A percentile compares a stretch with the other conserved stretches of the same genome.
These are phyloP conservation scores for Trichoderma sp. DNA, from an alignment of 2,329 filamentous ascomycete genomes.

Conservation along the genomic window DNA sequence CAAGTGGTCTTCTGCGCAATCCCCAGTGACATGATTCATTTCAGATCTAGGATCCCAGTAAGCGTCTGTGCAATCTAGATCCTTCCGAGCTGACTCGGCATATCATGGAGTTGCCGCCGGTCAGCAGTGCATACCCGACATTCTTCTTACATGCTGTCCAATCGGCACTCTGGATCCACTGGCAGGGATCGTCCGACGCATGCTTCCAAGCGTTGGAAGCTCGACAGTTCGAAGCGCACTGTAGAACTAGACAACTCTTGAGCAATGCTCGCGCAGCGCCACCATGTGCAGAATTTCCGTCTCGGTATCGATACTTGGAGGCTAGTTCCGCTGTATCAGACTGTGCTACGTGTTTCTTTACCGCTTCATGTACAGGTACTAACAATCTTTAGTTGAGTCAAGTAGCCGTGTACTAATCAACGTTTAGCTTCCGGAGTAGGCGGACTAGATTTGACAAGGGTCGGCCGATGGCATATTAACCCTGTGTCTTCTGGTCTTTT, in stretches of 20 bases:
- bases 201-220: not conserved
- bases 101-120: not conserved
- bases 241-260: not conserved
- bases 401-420: not conserved
- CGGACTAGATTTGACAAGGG: constrained; percentile 5
- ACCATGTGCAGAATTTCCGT: not conserved
- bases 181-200: not conserved
- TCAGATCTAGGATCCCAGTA: not conserved
- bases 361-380: not conserved
- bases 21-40: not conserved
- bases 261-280: not conserved
- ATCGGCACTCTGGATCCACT: not conserved
- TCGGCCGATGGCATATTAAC: constrained; percentile 5
- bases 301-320: not conserved
- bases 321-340: not conserved
- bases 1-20: not conserved
- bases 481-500: not conserved
- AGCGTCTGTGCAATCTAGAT: not conserved
- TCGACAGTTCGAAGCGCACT: not conserved
- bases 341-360: not conserved
- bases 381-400: not conserved
- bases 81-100: not conserved
- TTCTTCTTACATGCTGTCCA: not conserved
- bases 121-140: not conserved
- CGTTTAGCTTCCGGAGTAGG: not conserved